Evolutionary conservation across 2,329 filamentous ascomycete genomes (phyloP), one percentile per base, ranked within the genome.

Genomic region (Macrophomina tecta): DNA sequence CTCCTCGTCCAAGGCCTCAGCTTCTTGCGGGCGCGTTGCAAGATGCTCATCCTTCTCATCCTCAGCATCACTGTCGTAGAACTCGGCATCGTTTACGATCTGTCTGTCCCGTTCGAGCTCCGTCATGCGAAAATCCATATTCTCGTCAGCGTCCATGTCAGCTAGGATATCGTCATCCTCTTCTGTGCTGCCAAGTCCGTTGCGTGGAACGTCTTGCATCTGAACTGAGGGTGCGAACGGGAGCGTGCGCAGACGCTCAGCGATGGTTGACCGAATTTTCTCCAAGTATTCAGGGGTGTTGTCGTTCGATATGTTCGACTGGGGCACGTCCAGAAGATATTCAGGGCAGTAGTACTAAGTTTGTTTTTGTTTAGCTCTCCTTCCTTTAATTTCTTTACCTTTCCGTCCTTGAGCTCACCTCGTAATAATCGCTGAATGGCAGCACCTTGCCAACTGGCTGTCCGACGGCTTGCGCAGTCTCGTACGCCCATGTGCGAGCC

Each of bases 401-500:
- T 23, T 23, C 23, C 23, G 2, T 36, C 14, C 18, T 16, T 18
- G 9, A 28, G 14, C 64, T 18, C 51, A 66, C 64, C 48, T 67
- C 65, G 28, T 67, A 67, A 36, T 67, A 67, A 18, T 67, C 65
- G 48, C 58, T 67, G 56, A 63, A 67, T 0, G 65, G 65, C n/a
- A 67, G 40, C 9, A 62, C 49, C 14, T 61, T 52, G 11, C 28
- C 23, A 9, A 55, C 40, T 9, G 48, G 9, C 7, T 45, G 38
- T 45, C 65, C 65, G 12, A 67, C 58, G 9, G 58, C 48, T 18
- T 67, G 48, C 14, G 91, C 91, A 11, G 95, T 99, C 82, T 99
- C 95, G 80, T 97, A 94, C 28, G 94, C 93, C 95, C 95, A 99
- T 38, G 94, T 93, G 64, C 95, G 91, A 46, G 95, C 95, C 5